Conservation (phyloP, 169 alveolate genomes). For the Plasmodium cynomolgi region DNA sequence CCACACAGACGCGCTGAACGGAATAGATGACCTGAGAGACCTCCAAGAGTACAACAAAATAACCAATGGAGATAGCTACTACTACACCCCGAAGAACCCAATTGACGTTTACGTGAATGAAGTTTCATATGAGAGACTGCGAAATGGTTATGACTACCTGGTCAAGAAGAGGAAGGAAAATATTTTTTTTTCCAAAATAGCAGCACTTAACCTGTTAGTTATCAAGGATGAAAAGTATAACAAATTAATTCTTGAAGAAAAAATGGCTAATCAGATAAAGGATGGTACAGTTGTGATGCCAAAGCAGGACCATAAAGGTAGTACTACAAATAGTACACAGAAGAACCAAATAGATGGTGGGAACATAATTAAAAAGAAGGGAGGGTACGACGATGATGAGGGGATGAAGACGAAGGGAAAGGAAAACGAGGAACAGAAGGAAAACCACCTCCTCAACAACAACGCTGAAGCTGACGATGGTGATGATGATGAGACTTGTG, state of each 20-base stretch:
- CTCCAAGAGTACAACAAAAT: conserved; percentile 55
- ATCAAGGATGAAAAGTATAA: conserved; percentile 56
- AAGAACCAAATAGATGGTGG: background rate
- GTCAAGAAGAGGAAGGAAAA: conserved; percentile 46
- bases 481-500: conserved; percentile 1
- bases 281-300: background rate
- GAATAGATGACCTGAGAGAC: conserved; percentile 66
- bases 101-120: conserved; percentile 43
- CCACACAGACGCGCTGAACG: conserved; percentile 69
- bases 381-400: background rate
- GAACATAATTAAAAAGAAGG: background rate
- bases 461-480: background rate
- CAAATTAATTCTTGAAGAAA: conserved; percentile 6
- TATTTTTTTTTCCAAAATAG: conserved; percentile 50
- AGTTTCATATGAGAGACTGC: conserved; percentile 39
- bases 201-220: conserved; percentile 45
- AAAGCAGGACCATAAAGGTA: background rate
- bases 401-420: background rate
- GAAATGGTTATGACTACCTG: conserved; percentile 53
- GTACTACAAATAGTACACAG: background rate
- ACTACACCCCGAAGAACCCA: conserved; percentile 25
- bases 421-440: background rate
- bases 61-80: conserved; percentile 6
- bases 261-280: background rate
- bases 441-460: no score